Conservation (phyloP, 306 rosid genomes). For the Dalbergia oliveri region DNA sequence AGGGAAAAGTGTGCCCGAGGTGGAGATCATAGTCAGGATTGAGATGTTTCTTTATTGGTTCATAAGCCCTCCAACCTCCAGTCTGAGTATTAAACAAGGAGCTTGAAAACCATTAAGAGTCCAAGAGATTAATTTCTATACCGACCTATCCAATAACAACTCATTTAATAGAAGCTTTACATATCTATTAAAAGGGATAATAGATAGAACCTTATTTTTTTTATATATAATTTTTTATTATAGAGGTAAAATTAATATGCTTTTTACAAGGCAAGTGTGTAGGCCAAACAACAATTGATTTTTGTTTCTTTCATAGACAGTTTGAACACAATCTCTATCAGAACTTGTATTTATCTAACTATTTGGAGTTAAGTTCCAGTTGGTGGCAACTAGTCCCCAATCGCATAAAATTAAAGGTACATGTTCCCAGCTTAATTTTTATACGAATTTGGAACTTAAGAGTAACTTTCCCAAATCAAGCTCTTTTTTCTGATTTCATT, state of each 20-base stretch:
- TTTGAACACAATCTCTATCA: not conserved
- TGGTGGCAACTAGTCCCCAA: not conserved
- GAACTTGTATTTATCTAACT: not conserved
- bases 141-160: too few species aligned
- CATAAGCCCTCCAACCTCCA: too few species aligned
- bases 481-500: not conserved
- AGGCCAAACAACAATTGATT: not conserved
- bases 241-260: not conserved
- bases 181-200: too few species aligned
- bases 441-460: not conserved
- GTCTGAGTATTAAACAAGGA: too few species aligned
- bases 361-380: not conserved
- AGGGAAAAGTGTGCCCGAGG: too few species aligned
- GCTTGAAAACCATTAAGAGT: too few species aligned
- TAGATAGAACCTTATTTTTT: too few species aligned
- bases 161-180: too few species aligned
- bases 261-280: not conserved
- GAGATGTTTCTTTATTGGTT: too few species aligned
- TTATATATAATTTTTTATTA: too few species aligned
- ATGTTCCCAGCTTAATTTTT: not conserved
- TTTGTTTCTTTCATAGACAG: not conserved
- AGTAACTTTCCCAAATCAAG: not conserved
- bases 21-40: too few species aligned
- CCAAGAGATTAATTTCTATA: too few species aligned
- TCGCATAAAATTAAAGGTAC: not conserved